phyloP scores from a whole-genome alignment of 441 rosid genomes.

The Raphanus hybrid region DNA sequence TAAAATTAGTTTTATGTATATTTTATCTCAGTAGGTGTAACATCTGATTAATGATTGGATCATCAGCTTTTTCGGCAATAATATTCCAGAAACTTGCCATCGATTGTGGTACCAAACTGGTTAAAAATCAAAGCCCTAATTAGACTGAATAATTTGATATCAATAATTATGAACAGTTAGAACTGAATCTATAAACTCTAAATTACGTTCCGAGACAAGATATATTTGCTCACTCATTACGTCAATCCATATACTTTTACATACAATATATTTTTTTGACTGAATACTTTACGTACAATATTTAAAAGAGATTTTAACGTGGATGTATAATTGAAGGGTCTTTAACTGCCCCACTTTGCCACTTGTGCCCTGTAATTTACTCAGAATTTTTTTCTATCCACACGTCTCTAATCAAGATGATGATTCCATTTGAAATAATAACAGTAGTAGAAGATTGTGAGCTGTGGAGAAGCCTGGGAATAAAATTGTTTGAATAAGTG shows the following conservation, averaged over 20 bases:
- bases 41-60: conserved; percentile 28
- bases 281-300: too few relatives aligned
- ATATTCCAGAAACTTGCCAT: neutral
- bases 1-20: neutral
- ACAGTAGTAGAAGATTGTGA: conserved; percentile 24
- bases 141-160: neutral
- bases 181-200: neutral
- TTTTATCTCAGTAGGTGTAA: conserved; percentile 10
- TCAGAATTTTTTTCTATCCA: neutral
- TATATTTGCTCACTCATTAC: neutral
- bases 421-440: neutral
- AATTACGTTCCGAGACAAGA: neutral
- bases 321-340: conserved; percentile 17
- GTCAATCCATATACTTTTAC: neutral
- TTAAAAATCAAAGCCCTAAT: neutral
- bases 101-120: too few relatives aligned
- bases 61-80: neutral
- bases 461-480: conserved; percentile 40
- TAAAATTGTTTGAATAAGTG: conserved; percentile 28
- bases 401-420: neutral
- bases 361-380: conserved; percentile 25
- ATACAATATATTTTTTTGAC: too few relatives aligned
- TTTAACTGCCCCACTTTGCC: conserved; percentile 33
- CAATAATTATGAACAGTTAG: neutral
- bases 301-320: neutral